phyloP scores from a whole-genome alignment of 2,329 filamentous ascomycete genomes.

The Alternaria tenuissima region DNA sequence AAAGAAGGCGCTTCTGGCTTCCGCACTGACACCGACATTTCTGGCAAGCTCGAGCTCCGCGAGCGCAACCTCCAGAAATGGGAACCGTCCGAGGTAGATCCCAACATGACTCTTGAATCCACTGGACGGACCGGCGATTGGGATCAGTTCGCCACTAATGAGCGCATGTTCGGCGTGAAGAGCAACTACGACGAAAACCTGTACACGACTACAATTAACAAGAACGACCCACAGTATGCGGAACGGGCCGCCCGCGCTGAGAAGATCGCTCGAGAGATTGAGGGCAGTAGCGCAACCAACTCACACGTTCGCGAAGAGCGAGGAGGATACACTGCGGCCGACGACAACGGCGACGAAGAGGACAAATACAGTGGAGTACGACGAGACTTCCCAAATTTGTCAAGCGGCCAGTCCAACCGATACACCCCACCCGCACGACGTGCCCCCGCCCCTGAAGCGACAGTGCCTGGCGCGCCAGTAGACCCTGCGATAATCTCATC shows the following conservation, averaged over 20 bases:
- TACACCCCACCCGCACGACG: slow-evolving; percentile 92
- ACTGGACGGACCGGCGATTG: slow-evolving; percentile 61
- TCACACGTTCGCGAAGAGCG: slow-evolving; percentile 91
- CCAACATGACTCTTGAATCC: slow-evolving; percentile 76
- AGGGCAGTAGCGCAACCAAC: slow-evolving; percentile 75
- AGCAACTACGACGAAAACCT: slow-evolving; percentile 93
- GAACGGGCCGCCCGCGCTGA: slow-evolving; percentile 78
- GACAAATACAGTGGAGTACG: slow-evolving; percentile 97
- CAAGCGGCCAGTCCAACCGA: slow-evolving; percentile 69
- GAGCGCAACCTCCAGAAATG: slow-evolving; percentile 84
- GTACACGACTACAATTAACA: slow-evolving; percentile 92
- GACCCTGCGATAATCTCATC: slow-evolving; percentile 92
- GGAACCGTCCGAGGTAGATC: slow-evolving; percentile 71
- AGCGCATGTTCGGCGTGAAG: slow-evolving; percentile 83
- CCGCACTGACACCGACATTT: slow-evolving; percentile 88
- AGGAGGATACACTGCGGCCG: slow-evolving; percentile 70
- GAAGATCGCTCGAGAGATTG: slow-evolving; percentile 87
- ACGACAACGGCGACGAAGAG: slow-evolving; percentile 81
- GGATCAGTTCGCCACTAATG: slow-evolving; percentile 95
- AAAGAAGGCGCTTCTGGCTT: slow-evolving; percentile 65
- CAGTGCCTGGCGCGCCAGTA: slow-evolving; percentile 77
- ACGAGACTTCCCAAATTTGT: slow-evolving; percentile 73
- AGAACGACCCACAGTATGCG: slow-evolving; percentile 80
- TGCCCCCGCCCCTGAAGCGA: slow-evolving; percentile 76
- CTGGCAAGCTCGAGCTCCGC: slow-evolving; percentile 71